These are phyloP conservation scores for Adansonia grandidieri DNA, from an alignment of 441 rosid species.

Conservation along the genomic window DNA sequence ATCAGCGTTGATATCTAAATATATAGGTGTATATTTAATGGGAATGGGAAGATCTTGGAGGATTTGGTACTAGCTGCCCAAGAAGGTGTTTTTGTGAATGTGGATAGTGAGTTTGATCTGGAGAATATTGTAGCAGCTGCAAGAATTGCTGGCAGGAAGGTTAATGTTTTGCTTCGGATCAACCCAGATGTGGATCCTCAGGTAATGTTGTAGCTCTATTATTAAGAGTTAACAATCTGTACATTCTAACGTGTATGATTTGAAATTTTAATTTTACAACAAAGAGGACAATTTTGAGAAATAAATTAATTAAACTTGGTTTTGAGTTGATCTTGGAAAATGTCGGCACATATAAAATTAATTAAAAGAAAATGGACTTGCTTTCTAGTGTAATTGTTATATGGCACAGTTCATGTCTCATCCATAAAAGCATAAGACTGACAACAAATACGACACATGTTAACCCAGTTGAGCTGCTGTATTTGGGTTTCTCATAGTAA, in stretches of 20 bases:
- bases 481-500: not conserved
- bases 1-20: constrained; percentile 20
- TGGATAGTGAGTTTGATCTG: constrained; percentile 97
- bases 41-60: constrained; percentile 91
- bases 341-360: not conserved
- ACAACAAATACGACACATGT: not conserved
- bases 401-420: not conserved
- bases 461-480: not conserved
- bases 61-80: constrained; percentile 95
- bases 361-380: too few relatives aligned
- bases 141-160: constrained; percentile 78
- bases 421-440: not conserved
- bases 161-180: constrained; percentile 91
- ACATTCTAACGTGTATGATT: not conserved
- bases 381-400: not conserved
- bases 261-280: not conserved
- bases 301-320: not conserved
- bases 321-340: not conserved
- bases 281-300: not conserved
- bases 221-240: not conserved
- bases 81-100: constrained; percentile 93
- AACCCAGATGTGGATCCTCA: constrained; percentile 99
- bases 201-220: constrained; percentile 37
- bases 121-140: constrained; percentile 89
- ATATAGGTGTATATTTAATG: constrained; percentile 91